These are phyloP conservation scores for Aeschynomene evenia DNA, from an alignment of 306 rosid species.

Conservation along the genomic window DNA sequence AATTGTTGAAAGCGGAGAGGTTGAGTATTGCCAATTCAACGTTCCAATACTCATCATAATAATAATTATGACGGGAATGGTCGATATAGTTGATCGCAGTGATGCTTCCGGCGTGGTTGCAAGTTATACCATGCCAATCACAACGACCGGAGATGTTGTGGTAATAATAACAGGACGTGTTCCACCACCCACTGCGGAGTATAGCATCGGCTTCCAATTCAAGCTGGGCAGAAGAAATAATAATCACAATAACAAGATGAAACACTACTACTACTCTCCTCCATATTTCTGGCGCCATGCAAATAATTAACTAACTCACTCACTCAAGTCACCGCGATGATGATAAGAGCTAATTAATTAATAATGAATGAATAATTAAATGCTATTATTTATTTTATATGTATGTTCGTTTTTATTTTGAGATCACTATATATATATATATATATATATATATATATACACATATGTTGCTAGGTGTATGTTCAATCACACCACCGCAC, in stretches of 20 bases:
- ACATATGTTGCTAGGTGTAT: no score
- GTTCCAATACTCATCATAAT: background rate
- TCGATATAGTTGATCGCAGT: background rate
- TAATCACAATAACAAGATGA: background rate
- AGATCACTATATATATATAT: no score
- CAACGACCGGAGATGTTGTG: background rate
- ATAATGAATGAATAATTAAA: no score
- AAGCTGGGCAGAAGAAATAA: background rate
- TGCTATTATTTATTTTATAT: no score
- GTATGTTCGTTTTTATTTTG: no score
- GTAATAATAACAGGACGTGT: background rate
- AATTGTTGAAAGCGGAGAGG: background rate
- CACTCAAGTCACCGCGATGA: no score
- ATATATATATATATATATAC: no score
- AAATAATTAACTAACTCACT: no score
- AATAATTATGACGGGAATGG: accelerated
- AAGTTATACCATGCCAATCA: background rate
- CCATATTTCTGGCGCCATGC: no score
- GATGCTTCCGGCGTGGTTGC: slow-evolving; percentile 16
- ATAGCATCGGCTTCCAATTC: slow-evolving; percentile 1
- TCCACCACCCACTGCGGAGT: slow-evolving; percentile 5
- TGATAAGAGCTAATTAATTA: no score
- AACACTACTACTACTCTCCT: no score
- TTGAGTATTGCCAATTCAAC: background rate
- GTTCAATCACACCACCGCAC: no score